Base-by-base conservation (phyloP, 257 asterid genomes). In the Solanum piurae region DNA sequence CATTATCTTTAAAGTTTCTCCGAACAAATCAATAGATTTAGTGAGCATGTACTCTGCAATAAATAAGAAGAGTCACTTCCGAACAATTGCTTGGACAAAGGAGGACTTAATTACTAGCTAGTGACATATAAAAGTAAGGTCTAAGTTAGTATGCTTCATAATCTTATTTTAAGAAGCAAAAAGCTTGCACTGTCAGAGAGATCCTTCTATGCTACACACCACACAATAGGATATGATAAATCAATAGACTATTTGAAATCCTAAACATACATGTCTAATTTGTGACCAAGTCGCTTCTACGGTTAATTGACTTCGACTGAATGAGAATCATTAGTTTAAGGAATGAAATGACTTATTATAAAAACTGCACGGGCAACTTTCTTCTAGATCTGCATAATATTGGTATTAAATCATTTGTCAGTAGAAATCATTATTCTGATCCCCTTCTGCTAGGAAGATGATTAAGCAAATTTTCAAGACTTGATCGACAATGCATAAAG, bases 261-360 rank as follows among this genome's bases (percentile, higher is more conserved):
- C 80, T 75, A 87, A 87, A 69, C 97, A 33, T 91, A 95, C 99
- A 97, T 97, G 88, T 97, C 98, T 36, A 98, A 95, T 93, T 94
- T 93, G 85, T 98, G 98, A 64, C 98, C 98, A 86, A 97, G 97
- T 92, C 95, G 99, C 94, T 97, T 97, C 91, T 97, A 98, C 44
- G 98, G 99, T 89, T 95, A 87, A 91, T 95, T 97, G 82, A 97
- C 99, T 93, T 97, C 98, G 86, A 93, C 96, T 1, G 99, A 97
- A 94, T 97, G 99, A 49, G 98, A 94, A 49, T 97, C 98, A 9
- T 94, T 91, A 60, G 98, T 97, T 89, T 97, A 93, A 2, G 98
- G 99, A 84, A 97, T 97, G 3, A 98, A 97, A 94, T 97, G 99
- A 92, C 98, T 97, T 98, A 95, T 7, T 38, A 38, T 38, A 38